These are phyloP conservation scores for Elaeagnus macrophylla DNA, from an alignment of 306 rosid species.

Conservation along the genomic window DNA sequence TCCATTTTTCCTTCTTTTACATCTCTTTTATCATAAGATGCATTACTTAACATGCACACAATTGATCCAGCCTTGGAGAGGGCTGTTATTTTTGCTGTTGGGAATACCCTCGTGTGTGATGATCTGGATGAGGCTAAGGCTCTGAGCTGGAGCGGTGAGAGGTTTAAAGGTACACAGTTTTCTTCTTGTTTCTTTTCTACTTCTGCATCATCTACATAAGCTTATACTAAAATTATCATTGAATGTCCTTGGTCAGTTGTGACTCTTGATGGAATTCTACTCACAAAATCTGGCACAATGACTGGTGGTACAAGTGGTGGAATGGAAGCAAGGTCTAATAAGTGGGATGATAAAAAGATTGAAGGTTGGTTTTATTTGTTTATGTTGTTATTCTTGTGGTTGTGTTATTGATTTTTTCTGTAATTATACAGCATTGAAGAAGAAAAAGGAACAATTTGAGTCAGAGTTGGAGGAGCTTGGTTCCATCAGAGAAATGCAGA, in stretches of 20 bases:
- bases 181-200: not conserved
- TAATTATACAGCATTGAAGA: slow-evolving; percentile 50
- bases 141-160: slow-evolving; percentile 94
- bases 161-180: slow-evolving; percentile 65
- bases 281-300: slow-evolving; percentile 97
- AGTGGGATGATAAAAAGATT: slow-evolving; percentile 96
- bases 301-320: slow-evolving; percentile 99
- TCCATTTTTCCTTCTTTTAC: not conserved
- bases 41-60: slow-evolving; percentile 68
- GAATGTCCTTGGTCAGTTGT: slow-evolving; percentile 56
- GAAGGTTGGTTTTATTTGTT: slow-evolving; percentile 51
- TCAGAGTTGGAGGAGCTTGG: slow-evolving; percentile 82
- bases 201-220: slow-evolving; percentile 9
- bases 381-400: not conserved
- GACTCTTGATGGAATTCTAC: slow-evolving; percentile 89
- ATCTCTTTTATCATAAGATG: slow-evolving; percentile 18
- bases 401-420: slow-evolving; percentile 18
- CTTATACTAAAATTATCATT: slow-evolving; percentile 1
- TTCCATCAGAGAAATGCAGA: slow-evolving; percentile 94
- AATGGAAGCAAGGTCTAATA: slow-evolving; percentile 97
- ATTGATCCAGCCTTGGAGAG: slow-evolving; percentile 90
- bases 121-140: slow-evolving; percentile 87
- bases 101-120: slow-evolving; percentile 95
- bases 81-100: slow-evolving; percentile 93
- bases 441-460: slow-evolving; percentile 73